Conservation (phyloP, 2,329 filamentous ascomycete genomes). For the Fusarium sp. region DNA sequence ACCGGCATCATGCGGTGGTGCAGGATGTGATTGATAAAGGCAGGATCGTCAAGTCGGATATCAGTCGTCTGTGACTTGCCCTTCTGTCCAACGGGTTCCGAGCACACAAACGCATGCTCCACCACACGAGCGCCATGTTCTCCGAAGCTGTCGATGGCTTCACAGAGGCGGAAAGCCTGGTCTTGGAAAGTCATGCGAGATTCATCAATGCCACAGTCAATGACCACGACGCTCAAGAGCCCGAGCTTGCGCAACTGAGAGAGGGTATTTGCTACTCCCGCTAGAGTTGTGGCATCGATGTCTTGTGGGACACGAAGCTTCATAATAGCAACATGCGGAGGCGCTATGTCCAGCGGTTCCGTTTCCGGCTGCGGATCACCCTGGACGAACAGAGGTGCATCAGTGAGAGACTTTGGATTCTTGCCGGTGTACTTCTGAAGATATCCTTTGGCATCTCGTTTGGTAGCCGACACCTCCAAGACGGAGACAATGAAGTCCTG, state of each 20-base stretch:
- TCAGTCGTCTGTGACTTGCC: constrained; percentile 32
- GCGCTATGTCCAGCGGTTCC: constrained; percentile 35
- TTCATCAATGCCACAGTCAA: constrained; percentile 71
- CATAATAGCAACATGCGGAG: constrained; percentile 77
- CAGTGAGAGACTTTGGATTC: constrained; percentile 38
- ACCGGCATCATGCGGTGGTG: constrained; percentile 50
- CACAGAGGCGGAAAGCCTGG: constrained; percentile 78
- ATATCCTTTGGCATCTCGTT: constrained; percentile 91
- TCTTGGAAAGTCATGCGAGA: constrained; percentile 56
- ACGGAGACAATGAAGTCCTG: constrained; percentile 89
- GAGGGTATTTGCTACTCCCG: constrained; percentile 83
- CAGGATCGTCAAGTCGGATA: constrained; percentile 45
- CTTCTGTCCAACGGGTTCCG: not conserved
- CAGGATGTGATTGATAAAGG: constrained; percentile 46
- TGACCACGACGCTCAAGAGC: constrained; percentile 81
- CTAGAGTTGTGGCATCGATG: constrained; percentile 73
- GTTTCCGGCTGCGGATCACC: constrained; percentile 34
- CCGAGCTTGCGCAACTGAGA: constrained; percentile 85
- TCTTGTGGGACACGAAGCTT: constrained; percentile 81
- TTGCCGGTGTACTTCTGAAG: constrained; percentile 78
- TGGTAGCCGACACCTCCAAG: constrained; percentile 87
- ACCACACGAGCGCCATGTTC: constrained; percentile 74
- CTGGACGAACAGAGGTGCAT: constrained; percentile 49
- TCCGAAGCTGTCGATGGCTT: constrained; percentile 76
- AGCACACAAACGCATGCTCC: constrained; percentile 52